These are phyloP conservation scores for Fraxinus sp. DNA, from an alignment of 305 asterid genomes.

Conservation along the genomic window DNA sequence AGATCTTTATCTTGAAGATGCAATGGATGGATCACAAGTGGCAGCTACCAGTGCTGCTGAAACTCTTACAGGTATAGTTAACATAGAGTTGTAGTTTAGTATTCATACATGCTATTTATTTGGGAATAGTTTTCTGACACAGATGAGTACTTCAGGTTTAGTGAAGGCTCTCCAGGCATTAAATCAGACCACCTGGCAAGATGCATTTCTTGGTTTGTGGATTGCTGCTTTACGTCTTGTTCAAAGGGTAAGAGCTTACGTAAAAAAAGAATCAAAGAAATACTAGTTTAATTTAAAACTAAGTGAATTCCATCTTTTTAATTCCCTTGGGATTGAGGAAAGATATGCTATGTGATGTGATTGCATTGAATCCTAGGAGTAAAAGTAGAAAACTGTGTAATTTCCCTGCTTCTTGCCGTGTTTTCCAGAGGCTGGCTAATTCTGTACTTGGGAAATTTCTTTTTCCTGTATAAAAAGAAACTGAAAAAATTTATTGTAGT, in stretches of 20 bases:
- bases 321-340: slow-evolving; percentile 18
- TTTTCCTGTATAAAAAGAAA: slow-evolving; percentile 13
- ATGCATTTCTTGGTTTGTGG: slow-evolving; percentile 91
- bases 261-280: slow-evolving; percentile 14
- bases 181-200: slow-evolving; percentile 83
- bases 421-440: slow-evolving; percentile 5
- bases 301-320: slow-evolving; percentile 6
- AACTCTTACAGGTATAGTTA: slow-evolving; percentile 63
- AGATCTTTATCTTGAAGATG: slow-evolving; percentile 86
- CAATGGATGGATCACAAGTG: slow-evolving; percentile 82
- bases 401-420: slow-evolving; percentile 22
- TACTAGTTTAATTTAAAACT: slow-evolving; percentile 7
- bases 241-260: slow-evolving; percentile 65
- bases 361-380: slow-evolving; percentile 17
- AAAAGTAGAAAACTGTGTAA: neutral
- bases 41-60: slow-evolving; percentile 79
- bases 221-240: slow-evolving; percentile 84
- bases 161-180: slow-evolving; percentile 84
- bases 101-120: slow-evolving; percentile 11
- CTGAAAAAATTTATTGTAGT: neutral
- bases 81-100: slow-evolving; percentile 1
- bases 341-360: slow-evolving; percentile 6
- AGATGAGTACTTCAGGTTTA: slow-evolving; percentile 58
- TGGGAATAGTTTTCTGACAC: slow-evolving; percentile 23
- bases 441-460: neutral